Conservation (phyloP, 805 yeast species). For the Myxozyma neotropica region DNA sequence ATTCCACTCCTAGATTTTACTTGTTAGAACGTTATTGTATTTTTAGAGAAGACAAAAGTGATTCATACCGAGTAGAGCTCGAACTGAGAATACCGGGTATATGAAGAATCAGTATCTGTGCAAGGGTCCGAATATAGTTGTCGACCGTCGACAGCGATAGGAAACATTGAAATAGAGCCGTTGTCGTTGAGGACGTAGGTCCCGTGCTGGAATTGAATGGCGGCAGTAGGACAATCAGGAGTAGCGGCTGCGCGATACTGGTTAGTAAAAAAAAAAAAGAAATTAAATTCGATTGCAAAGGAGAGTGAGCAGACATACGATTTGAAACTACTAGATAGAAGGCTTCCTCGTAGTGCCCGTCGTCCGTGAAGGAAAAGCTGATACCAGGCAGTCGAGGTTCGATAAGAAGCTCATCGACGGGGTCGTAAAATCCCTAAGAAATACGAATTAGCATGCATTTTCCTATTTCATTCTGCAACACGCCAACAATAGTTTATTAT, state of each 20-base stretch:
- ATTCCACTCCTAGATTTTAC: constrained; percentile 35
- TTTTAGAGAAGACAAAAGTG: background rate
- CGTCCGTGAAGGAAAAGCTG: constrained; percentile 87
- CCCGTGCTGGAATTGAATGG: constrained; percentile 87
- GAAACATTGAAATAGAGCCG: constrained; percentile 70
- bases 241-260: constrained; percentile 44
- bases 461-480: no score
- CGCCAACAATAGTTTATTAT: no score
- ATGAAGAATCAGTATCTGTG: constrained; percentile 47
- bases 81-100: constrained; percentile 71
- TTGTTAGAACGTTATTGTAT: background rate
- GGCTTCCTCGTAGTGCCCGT: constrained; percentile 91
- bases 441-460: no score
- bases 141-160: constrained; percentile 87
- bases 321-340: constrained; percentile 74
- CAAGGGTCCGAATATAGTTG: constrained; percentile 90
- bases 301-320: constrained; percentile 48
- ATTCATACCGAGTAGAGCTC: constrained; percentile 39
- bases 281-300: no score
- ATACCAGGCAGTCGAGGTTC: constrained; percentile 97
- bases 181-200: constrained; percentile 62
- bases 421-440: constrained; percentile 71
- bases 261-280: background rate
- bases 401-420: constrained; percentile 88
- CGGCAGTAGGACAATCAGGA: constrained; percentile 84